Evolutionary conservation across 352 stramenopile genomes (phyloP).

Genomic region (Pythium phragmitis): DNA sequence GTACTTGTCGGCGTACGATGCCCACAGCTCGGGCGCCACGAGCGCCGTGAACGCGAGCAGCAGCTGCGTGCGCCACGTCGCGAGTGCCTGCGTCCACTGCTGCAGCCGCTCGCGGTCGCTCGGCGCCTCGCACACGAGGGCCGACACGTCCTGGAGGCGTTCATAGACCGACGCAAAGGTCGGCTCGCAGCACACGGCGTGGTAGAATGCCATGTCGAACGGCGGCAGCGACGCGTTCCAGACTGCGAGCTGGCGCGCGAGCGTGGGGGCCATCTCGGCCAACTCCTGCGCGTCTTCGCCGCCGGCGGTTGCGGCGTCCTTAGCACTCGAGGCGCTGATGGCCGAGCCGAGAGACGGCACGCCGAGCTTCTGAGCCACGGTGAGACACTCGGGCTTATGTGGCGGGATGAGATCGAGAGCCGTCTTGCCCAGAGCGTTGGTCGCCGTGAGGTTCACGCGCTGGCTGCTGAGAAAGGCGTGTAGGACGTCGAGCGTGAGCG

Average conservation of each 20-base stretch:
- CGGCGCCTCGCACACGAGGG: conserved; percentile 38
- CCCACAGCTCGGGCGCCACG: conserved; percentile 62
- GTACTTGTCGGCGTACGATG: conserved; percentile 62
- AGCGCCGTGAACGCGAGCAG: conserved; percentile 69
- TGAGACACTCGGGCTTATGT: conserved; percentile 59
- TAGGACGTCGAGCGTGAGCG: conserved; percentile 55
- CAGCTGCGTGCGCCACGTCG: conserved; percentile 61
- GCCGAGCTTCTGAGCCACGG: conserved; percentile 52
- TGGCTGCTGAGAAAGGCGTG: conserved; percentile 56
- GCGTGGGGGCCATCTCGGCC: conserved; percentile 41
- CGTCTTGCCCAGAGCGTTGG: conserved; percentile 67
- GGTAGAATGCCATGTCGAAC: conserved; percentile 78
- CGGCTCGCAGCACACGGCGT: conserved; percentile 71
- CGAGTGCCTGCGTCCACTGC: conserved; percentile 54
- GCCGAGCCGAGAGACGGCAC: conserved; percentile 37
- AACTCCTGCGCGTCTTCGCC: conserved; percentile 69
- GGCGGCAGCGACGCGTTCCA: conserved; percentile 78
- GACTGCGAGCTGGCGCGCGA: conserved; percentile 37
- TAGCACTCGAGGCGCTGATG: conserved; percentile 7
- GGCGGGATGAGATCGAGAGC: conserved; percentile 60
- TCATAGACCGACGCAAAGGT: conserved; percentile 61
- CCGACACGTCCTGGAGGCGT: conserved; percentile 60
- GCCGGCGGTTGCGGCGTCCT: conserved; percentile 36
- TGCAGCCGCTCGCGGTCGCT: conserved; percentile 33
- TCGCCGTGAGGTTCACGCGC: conserved; percentile 59